Evolutionary conservation across 495 filamentous ascomycete genomes (phyloP).

Genomic region (Neohortaea acidophila): DNA sequence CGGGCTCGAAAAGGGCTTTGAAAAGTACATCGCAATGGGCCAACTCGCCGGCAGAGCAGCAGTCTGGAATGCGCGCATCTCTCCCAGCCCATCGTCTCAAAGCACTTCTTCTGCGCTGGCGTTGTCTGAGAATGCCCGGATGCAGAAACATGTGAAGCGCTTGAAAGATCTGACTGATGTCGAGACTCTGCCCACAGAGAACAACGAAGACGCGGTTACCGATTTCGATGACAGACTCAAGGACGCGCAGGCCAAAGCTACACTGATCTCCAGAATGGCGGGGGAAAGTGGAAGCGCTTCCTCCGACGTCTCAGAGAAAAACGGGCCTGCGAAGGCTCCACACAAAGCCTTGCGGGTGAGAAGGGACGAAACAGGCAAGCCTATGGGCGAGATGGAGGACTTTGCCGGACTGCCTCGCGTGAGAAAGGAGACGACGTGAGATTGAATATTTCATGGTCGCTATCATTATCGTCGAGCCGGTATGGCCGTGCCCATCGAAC

Average conservation of each 20-base stretch:
- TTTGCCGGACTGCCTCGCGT: conserved; percentile 10
- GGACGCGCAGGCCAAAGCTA: conserved; percentile 61
- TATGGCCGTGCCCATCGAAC: too few relatives aligned
- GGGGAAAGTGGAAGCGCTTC: conserved; percentile 35
- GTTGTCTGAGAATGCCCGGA: conserved; percentile 44
- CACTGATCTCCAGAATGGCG: conserved; percentile 60
- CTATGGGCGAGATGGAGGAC: conserved; percentile 16
- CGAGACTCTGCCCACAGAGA: conserved; percentile 57
- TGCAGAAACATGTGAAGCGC: conserved; percentile 55
- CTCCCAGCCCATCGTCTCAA: not conserved
- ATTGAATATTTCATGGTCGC: too few relatives aligned
- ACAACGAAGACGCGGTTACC: conserved; percentile 68
- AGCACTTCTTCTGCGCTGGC: conserved; percentile 17
- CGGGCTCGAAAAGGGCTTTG: conserved; percentile 83
- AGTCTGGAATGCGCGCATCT: conserved; percentile 58
- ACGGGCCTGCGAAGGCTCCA: not conserved
- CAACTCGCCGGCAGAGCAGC: conserved; percentile 63
- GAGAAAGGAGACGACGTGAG: conserved; percentile 1
- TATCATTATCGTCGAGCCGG: too few relatives aligned
- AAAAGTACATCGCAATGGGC: conserved; percentile 73
- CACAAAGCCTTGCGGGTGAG: not conserved
- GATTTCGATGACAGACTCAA: conserved; percentile 76
- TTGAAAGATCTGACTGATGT: conserved; percentile 66
- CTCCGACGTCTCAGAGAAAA: not conserved
- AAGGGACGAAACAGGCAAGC: conserved; percentile 3